These are phyloP conservation scores for Rhipidocladum racemiflorum DNA, from an alignment of 176 grass and related monocot genomes.

Conservation along the genomic window DNA sequence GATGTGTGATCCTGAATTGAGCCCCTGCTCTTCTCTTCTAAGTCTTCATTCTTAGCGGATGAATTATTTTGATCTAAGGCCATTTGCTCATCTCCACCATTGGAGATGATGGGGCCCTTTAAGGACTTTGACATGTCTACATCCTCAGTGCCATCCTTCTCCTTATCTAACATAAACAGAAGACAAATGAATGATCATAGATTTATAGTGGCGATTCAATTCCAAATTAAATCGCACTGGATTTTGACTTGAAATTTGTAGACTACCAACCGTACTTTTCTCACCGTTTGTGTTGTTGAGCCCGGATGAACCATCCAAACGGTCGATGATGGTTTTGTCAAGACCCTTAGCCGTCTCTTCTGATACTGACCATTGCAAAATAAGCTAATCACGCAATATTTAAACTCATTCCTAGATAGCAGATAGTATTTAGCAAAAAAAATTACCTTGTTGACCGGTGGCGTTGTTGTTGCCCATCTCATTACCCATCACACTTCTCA, in stretches of 20 bases:
- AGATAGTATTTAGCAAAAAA: background rate
- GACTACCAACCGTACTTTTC: background rate
- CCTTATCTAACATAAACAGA: constrained; percentile 32
- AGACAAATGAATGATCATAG: background rate
- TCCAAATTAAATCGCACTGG: constrained; percentile 6
- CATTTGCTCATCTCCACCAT: constrained; percentile 29
- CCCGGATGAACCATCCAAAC: background rate
- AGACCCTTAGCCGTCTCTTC: constrained; percentile 23
- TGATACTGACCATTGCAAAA: constrained; percentile 3
- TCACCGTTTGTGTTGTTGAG: constrained; percentile 16
- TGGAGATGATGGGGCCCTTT: constrained; percentile 15
- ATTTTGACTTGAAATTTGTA: background rate
- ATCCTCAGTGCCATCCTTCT: constrained; percentile 12
- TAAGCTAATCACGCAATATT: constrained; percentile 6
- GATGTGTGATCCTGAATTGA: constrained; percentile 10
- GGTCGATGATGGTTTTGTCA: background rate
- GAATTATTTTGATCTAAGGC: constrained; percentile 15
- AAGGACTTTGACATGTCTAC: background rate
- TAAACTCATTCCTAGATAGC: background rate
- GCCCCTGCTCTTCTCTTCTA: constrained; percentile 18
- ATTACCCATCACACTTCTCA: constrained; percentile 13
- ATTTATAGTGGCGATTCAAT: background rate
- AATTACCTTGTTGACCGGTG: constrained; percentile 45
- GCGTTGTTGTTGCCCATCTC: constrained; percentile 59
- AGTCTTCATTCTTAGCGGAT: constrained; percentile 2